These are phyloP conservation scores for Coffea canephora DNA, from an alignment of 257 asterid genomes.

Conservation along the genomic window DNA sequence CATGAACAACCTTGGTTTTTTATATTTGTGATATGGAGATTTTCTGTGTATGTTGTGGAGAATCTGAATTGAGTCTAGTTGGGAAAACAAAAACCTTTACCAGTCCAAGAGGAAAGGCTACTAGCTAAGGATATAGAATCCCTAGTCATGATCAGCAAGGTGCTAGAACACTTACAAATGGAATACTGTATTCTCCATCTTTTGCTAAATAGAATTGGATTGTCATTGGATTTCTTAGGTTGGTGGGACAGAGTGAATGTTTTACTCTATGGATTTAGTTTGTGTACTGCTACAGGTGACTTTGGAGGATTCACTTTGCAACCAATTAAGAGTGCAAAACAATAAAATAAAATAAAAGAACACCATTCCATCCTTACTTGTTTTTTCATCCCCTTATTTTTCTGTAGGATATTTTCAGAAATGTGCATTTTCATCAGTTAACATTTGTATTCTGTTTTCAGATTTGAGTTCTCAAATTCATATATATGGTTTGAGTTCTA, in stretches of 20 bases:
- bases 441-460: slow-evolving; percentile 28
- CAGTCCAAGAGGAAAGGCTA: not conserved
- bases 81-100: not conserved
- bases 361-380: too few species aligned
- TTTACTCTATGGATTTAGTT: not conserved
- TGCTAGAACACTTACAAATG: not conserved
- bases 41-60: not conserved
- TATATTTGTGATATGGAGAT: not conserved
- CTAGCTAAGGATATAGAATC: not conserved
- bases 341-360: too few species aligned
- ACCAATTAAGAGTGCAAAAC: not conserved
- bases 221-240: too few species aligned
- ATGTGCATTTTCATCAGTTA: not conserved
- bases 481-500: slow-evolving; percentile 93
- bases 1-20: not conserved
- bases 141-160: not conserved
- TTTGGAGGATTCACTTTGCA: not conserved
- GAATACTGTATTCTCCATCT: not conserved
- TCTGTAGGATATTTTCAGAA: not conserved
- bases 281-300: not conserved
- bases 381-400: not conserved
- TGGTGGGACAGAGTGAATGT: not conserved
- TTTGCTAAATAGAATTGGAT: too few species aligned
- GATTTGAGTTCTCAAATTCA: slow-evolving; percentile 82
- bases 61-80: not conserved